These are phyloP conservation scores for Limonium bicolor DNA, from an alignment of 148 eudicot genomes.

Conservation along the genomic window DNA sequence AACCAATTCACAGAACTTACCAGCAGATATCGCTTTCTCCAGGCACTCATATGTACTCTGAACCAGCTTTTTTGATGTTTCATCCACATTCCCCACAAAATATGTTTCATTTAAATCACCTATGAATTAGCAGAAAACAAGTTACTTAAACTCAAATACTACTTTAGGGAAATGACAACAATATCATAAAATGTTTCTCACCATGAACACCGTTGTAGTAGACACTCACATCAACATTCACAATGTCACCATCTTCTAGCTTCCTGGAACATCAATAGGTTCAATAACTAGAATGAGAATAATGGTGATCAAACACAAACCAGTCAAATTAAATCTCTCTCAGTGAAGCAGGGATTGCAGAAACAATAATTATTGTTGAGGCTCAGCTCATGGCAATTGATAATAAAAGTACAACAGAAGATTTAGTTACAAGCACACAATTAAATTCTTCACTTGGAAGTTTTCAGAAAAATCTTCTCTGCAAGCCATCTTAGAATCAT, in stretches of 20 bases:
- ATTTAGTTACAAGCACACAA: too few relatives aligned
- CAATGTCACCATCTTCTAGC: constrained; percentile 96
- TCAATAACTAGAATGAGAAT: too few relatives aligned
- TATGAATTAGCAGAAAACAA: constrained; percentile 12
- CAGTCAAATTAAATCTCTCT: too few relatives aligned
- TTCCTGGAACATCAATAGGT: constrained; percentile 80
- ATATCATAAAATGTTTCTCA: constrained; percentile 14
- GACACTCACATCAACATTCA: constrained; percentile 91
- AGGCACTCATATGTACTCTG: constrained; percentile 91
- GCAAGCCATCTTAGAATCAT: too few relatives aligned
- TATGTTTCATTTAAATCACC: constrained; percentile 98
- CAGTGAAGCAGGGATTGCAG: too few relatives aligned
- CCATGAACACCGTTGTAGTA: constrained; percentile 95
- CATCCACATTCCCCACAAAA: constrained; percentile 97
- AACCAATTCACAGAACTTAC: too few relatives aligned
- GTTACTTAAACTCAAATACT: constrained; percentile 3
- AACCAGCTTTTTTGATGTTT: constrained; percentile 62
- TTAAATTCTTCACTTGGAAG: too few relatives aligned
- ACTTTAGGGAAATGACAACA: not conserved
- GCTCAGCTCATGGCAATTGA: too few relatives aligned
- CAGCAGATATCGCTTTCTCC: constrained; percentile 92
- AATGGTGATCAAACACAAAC: too few relatives aligned
- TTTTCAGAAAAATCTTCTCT: too few relatives aligned
- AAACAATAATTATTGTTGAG: too few relatives aligned
- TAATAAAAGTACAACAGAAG: too few relatives aligned